A percentile compares a stretch with the other conserved stretches of the same genome.
phyloP scores from a whole-genome alignment of 1,139 yeast species.

The Sugiyamaella paludigena region DNA sequence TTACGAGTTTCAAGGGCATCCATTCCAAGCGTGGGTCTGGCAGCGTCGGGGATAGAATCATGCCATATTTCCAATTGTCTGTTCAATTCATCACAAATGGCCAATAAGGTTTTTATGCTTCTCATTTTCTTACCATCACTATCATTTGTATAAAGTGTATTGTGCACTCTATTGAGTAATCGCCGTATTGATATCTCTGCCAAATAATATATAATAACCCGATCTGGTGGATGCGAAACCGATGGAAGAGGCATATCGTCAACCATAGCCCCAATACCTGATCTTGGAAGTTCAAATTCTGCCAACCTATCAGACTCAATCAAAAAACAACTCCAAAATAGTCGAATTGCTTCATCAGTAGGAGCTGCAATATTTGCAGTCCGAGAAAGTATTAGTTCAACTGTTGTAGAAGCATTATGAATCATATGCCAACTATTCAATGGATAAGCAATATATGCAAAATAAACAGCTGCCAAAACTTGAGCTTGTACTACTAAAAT shows the following conservation, averaged over 20 bases:
- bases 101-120: constrained; percentile 12
- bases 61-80: constrained; percentile 24
- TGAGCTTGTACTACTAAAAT: constrained; percentile 12
- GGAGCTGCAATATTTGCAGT: constrained; percentile 3
- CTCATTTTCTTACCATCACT: constrained; percentile 6
- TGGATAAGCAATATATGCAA: constrained; percentile 23
- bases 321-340: constrained; percentile 25
- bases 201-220: constrained; percentile 21
- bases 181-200: constrained; percentile 25
- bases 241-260: constrained; percentile 22
- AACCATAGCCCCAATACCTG: constrained; percentile 22
- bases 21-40: constrained; percentile 16
- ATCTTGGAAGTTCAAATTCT: constrained; percentile 23
- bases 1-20: constrained; percentile 6
- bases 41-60: constrained; percentile 21
- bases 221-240: constrained; percentile 13
- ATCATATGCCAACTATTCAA: constrained; percentile 21
- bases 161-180: constrained; percentile 23
- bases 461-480: constrained; percentile 16
- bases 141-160: constrained; percentile 16
- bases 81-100: constrained; percentile 20
- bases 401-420: constrained; percentile 18
- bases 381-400: constrained; percentile 13
- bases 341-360: constrained; percentile 10
- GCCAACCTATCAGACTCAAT: constrained; percentile 25